Base-by-base conservation (phyloP, 441 rosid species). In the Corymbia calophylla region DNA sequence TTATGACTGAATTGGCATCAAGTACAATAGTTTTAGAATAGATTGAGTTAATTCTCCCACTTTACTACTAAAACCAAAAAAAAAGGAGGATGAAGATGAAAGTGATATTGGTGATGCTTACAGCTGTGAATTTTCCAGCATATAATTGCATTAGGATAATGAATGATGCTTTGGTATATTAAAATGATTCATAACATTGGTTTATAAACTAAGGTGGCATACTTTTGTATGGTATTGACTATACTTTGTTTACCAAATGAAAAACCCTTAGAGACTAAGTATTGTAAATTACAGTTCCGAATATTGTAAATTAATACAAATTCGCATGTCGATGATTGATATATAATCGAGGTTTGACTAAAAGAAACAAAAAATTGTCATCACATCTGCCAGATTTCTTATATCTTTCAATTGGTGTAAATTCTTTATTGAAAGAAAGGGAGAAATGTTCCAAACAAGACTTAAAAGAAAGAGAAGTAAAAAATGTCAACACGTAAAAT, bases 1-100 rank as follows among this genome's bases (percentile, higher is more conserved):
- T 55, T 9, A 58, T 4, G 62, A 4, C 0, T 9, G 0, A 25
- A 58, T 58, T 58, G 0, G 4, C 1, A 58, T 25, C 0, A 0
- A 0, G 5, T 9, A 25, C 3, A 58, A 58, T 23, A 58, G 25
- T 0, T 23, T 58, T 2, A 58, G 1, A 29, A 58, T 5, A 9
- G 10, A 56, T 56, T 56, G 62, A 23, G 9, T 56, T 56, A 56
- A 56, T 23, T 56, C 44, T 1, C 44, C 55, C 5, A 53, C 16
- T 14, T 53, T 53, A 53, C 18, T 53, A 17, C 55, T 53, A n/a
- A n/a, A n/a, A n/a, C n/a, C 15, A 14, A 53, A 53, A 53, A 16
- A 53, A 16, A 16, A 6, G 6, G 66, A 8, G 31, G 66, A 27
- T 54, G 66, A 12, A 16, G 66, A 60, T 60, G 31, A 60, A 11